Percentiles rank a stretch among this genome's conserved stretches.
Evolutionary conservation across 768 basidiomycete genomes (phyloP).

Genomic region (Trametes punicea): DNA sequence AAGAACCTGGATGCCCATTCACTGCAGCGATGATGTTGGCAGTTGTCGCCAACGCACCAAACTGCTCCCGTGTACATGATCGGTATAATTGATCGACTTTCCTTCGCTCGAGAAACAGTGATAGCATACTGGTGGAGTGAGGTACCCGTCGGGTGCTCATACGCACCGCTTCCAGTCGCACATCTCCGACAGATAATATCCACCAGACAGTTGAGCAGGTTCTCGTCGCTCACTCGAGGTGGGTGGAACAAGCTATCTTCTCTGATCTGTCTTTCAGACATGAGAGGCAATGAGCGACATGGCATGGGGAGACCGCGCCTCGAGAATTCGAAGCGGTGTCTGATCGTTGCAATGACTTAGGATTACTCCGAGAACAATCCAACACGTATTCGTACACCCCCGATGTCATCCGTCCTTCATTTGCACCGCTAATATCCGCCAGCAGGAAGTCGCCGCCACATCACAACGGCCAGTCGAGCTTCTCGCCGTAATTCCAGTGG

Average conservation of each 20-base stretch:
- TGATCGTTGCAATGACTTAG: not conserved
- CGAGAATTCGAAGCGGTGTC: not conserved
- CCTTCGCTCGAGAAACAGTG: too few relatives aligned
- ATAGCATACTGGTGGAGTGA: too few relatives aligned
- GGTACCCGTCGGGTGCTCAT: too few relatives aligned
- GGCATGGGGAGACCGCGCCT: not conserved
- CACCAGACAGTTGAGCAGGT: too few relatives aligned
- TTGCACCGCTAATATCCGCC: not conserved
- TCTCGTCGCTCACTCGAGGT: too few relatives aligned
- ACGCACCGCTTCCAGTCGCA: too few relatives aligned
- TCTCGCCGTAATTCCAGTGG: slow-evolving; percentile 87
- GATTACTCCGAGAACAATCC: not conserved
- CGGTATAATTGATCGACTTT: too few relatives aligned
- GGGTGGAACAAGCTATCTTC: not conserved
- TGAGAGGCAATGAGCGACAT: not conserved
- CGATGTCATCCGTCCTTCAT: not conserved
- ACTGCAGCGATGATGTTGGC: too few relatives aligned
- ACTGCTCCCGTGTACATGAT: too few relatives aligned
- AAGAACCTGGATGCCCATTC: too few relatives aligned
- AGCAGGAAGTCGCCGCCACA: not conserved
- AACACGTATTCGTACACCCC: not conserved
- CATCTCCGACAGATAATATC: too few relatives aligned
- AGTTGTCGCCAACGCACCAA: not conserved
- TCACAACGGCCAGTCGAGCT: slow-evolving; percentile 73
- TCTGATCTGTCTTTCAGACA: not conserved